phyloP scores from a whole-genome alignment of 2,329 filamentous ascomycete species.

The Drechslera avenae region DNA sequence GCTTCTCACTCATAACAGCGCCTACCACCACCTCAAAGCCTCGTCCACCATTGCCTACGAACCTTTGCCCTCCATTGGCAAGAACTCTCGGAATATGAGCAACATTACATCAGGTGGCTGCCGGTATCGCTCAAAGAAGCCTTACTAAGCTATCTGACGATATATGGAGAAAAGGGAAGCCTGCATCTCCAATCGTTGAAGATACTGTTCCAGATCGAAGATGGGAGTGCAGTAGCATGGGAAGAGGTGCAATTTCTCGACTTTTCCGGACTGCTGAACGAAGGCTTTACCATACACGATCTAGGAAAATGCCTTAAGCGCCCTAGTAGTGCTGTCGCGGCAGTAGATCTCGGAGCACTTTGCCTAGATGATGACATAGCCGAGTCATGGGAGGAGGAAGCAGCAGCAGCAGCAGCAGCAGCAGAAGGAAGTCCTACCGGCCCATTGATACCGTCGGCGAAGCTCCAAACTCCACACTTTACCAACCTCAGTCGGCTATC shows the following conservation, averaged over 20 bases:
- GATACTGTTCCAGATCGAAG: slow-evolving; percentile 54
- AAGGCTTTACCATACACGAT: slow-evolving; percentile 55
- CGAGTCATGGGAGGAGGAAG: slow-evolving; percentile 57
- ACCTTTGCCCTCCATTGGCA: slow-evolving; percentile 62
- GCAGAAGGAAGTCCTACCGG: slow-evolving; percentile 14
- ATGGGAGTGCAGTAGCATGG: slow-evolving; percentile 44
- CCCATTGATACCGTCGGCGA: slow-evolving; percentile 16
- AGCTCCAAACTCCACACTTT: slow-evolving; percentile 49
- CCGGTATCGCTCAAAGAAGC: slow-evolving; percentile 58
- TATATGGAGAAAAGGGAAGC: slow-evolving; percentile 53
- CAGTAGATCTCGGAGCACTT: slow-evolving; percentile 22
- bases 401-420: too few species aligned
- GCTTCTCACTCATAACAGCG: slow-evolving; percentile 38
- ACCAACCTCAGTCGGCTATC: slow-evolving; percentile 62
- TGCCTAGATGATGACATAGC: slow-evolving; percentile 30
- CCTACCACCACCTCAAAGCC: slow-evolving; percentile 43
- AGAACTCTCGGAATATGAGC: slow-evolving; percentile 62
- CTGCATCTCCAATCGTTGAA: slow-evolving; percentile 54
- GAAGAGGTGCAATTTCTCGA: slow-evolving; percentile 59
- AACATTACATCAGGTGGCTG: slow-evolving; percentile 58
- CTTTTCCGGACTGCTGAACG: slow-evolving; percentile 57
- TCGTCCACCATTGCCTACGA: slow-evolving; percentile 59
- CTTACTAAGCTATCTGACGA: slow-evolving; percentile 62
- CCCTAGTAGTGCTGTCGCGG: slow-evolving; percentile 2
- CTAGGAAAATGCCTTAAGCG: slow-evolving; percentile 52